Base-by-base conservation (phyloP, 345 rosid genomes). In the Sisymbrium altissimum region DNA sequence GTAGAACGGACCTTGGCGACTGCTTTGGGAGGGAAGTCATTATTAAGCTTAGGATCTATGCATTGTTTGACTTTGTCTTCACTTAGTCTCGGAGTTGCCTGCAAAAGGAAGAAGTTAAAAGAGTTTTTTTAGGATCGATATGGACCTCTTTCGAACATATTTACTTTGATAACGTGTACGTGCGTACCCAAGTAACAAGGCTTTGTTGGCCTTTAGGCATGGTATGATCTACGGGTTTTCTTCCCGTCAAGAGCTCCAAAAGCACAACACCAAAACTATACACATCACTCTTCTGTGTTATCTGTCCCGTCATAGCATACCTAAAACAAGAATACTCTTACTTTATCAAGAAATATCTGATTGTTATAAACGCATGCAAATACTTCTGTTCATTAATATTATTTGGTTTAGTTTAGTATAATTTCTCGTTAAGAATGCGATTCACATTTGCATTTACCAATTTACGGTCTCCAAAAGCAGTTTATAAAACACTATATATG, bases 221-320 rank as follows among this genome's bases (percentile, higher is more conserved):
- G 68, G 98, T 96, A 72, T 96, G 99, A 64, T 92, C 99, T 36
- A 92, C 98, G 0, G 99, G 99, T 83, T 96, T 92, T 80, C 99
- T 83, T 66, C 99, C 99, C 0, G 99, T 92, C 76, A 96, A 81
- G 11, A 96, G 88, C 80, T 96, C 99, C 68, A 96, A 74, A 72
- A 96, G 97, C 80, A 96, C 97, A 13, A 96, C 98, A n/a, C 98
- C 98, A 9, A 96, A 96, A 81, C 99, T 96, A 73, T 96, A 96
- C 27, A 96, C 98, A 66, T 96, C 98, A 14, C 99, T 96, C 75
- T 96, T 96, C 78, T 90, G 99, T 0, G 98, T 90, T 68, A 96
- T 87, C 62, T 96, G 98, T 43, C 98, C 98, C 18, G 99, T 96
- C 98, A 96, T 96, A n/a, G 99, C 99, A 63, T 96, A 96, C 85